Percentiles rank a stretch among this genome's conserved stretches.
These are phyloP conservation scores for Viola odorata DNA, from an alignment of 345 rosid genomes.

Conservation along the genomic window DNA sequence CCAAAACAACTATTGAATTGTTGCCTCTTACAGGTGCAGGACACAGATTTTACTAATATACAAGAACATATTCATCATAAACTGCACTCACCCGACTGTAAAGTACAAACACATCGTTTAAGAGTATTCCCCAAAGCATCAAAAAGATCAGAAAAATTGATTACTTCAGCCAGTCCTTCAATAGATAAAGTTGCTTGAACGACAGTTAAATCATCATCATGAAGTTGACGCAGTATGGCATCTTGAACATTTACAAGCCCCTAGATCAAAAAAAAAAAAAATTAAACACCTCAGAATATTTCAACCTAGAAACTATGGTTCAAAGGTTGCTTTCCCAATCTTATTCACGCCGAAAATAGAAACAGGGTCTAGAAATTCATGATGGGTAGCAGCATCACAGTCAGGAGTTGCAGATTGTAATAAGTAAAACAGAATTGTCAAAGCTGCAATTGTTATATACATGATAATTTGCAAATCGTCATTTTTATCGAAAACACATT, in stretches of 20 bases:
- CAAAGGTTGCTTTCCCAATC: too few relatives aligned
- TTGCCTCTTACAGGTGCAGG: neutral
- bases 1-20: too few relatives aligned
- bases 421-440: too few relatives aligned
- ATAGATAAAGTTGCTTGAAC: constrained; percentile 66
- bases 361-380: too few relatives aligned
- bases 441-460: too few relatives aligned
- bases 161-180: constrained; percentile 48
- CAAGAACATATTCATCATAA: constrained; percentile 3
- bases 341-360: too few relatives aligned
- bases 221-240: constrained; percentile 61
- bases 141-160: constrained; percentile 49
- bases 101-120: constrained; percentile 46
- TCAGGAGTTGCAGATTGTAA: too few relatives aligned
- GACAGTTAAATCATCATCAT: constrained; percentile 74
- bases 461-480: too few relatives aligned
- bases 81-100: constrained; percentile 45
- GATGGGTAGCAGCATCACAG: too few relatives aligned
- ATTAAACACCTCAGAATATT: neutral
- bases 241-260: constrained; percentile 57
- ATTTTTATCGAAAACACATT: too few relatives aligned
- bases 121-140: constrained; percentile 46
- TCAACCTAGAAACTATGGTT: neutral
- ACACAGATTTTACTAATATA: neutral
- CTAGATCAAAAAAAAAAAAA: constrained; percentile 34